Evolutionary conservation across 495 filamentous ascomycete species (phyloP).

Genomic region (Chaetomidium leptoderma): DNA sequence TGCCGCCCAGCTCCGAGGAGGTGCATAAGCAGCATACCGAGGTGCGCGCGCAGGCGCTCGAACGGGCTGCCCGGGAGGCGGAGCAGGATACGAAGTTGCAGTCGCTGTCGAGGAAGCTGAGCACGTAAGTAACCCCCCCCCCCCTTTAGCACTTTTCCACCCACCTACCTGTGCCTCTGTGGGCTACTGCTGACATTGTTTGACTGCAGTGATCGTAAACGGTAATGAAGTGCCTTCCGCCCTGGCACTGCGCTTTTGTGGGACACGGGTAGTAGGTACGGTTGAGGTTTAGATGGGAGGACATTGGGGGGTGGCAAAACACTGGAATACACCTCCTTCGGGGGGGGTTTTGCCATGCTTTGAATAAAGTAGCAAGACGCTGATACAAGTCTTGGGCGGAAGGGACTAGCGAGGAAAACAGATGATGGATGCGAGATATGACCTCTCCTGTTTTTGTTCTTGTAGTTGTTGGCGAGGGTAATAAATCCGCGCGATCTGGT

Average conservation of each 20-base stretch:
- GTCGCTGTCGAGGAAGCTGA: conserved; percentile 80
- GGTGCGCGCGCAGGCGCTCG: conserved; percentile 73
- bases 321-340: neutral
- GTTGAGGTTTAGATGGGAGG: neutral
- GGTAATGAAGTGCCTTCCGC: conserved; percentile 15
- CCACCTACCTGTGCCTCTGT: neutral
- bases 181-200: neutral
- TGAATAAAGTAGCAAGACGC: conserved; percentile 7
- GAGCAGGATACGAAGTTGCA: conserved; percentile 86
- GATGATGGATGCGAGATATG: conserved; percentile 5
- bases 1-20: conserved; percentile 91
- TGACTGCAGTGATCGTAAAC: conserved; percentile 28
- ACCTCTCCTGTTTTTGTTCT: neutral
- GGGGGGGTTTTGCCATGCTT: conserved; percentile 7
- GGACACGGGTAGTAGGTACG: too few relatives aligned
- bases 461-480: neutral
- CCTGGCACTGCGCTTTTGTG: neutral
- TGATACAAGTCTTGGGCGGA: conserved; percentile 9
- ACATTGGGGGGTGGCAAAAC: neutral
- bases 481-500: neutral
- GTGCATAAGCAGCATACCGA: conserved; percentile 74
- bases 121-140: conserved; percentile 68
- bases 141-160: neutral
- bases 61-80: conserved; percentile 77
- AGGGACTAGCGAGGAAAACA: conserved; percentile 1